Conservation (phyloP, 1,284 basidiomycete species). For the Chalciporus sp. region DNA sequence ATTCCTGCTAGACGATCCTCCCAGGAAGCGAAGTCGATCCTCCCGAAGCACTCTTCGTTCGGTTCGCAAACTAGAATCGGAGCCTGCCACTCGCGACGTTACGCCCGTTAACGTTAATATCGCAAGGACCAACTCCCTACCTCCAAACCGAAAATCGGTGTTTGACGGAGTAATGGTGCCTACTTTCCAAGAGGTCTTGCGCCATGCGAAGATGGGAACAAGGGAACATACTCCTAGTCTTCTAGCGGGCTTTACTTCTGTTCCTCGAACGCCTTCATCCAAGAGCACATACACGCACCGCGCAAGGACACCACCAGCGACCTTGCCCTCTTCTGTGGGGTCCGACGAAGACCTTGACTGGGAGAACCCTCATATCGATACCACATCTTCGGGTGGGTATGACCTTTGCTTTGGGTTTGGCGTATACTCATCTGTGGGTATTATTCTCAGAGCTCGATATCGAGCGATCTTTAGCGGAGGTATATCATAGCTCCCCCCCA, state of each 20-base stretch:
- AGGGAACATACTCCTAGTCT: not conserved
- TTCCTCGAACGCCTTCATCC: not conserved
- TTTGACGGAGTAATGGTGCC: conserved; percentile 34
- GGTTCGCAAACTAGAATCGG: conserved; percentile 24
- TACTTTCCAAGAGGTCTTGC: conserved; percentile 17
- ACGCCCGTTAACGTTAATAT: conserved; percentile 16
- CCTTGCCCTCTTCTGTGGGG: conserved; percentile 1
- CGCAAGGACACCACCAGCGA: not conserved
- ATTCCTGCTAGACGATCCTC: conserved; percentile 12
- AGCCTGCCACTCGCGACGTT: conserved; percentile 26
- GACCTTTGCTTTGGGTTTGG: not conserved
- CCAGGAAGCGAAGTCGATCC: conserved; percentile 23
- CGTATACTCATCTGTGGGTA: not conserved
- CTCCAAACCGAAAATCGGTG: conserved; percentile 15
- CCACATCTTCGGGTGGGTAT: conserved; percentile 27
- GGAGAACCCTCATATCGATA: conserved; percentile 30
- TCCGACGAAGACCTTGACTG: conserved; percentile 35
- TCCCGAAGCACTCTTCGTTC: conserved; percentile 12
- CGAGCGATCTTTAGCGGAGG: conserved; percentile 21
- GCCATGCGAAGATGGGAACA: conserved; percentile 4
- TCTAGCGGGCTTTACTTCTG: not conserved
- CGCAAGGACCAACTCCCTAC: conserved; percentile 24
- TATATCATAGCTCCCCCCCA: conserved; percentile 8
- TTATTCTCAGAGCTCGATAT: conserved; percentile 23
- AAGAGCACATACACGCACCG: not conserved